Percentiles rank a stretch among this genome's conserved stretches.
These are phyloP conservation scores for Chaetomiaceae sp. DNA, from an alignment of 2,329 filamentous ascomycete species.

Conservation along the genomic window DNA sequence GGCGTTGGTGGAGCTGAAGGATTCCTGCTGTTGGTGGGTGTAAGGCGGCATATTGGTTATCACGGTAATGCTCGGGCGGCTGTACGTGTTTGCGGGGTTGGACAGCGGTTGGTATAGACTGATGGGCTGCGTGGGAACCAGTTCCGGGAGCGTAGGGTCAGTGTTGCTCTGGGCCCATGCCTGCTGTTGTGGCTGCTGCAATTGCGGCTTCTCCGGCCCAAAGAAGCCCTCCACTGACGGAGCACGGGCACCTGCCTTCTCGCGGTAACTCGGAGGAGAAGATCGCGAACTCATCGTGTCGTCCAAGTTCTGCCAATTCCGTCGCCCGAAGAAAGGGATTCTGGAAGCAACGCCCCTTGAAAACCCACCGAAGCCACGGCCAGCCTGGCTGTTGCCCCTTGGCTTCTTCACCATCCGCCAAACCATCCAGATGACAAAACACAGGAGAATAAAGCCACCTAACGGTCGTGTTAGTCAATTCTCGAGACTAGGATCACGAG, in stretches of 20 bases:
- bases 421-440: constrained; percentile 41
- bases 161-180: neutral
- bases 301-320: constrained; percentile 31
- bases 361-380: constrained; percentile 13
- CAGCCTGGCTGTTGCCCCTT: constrained; percentile 24
- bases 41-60: constrained; percentile 7
- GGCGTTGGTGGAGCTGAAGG: constrained; percentile 27
- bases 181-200: neutral
- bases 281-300: constrained; percentile 18
- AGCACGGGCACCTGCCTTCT: constrained; percentile 13
- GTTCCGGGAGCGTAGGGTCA: neutral
- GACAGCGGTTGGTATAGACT: constrained; percentile 1
- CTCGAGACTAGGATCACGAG: neutral
- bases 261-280: constrained; percentile 23
- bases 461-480: constrained; percentile 1
- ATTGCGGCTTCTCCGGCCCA: constrained; percentile 20
- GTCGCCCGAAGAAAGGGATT: constrained; percentile 33
- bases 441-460: constrained; percentile 43
- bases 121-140: neutral
- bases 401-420: constrained; percentile 37
- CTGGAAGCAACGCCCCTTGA: constrained; percentile 27
- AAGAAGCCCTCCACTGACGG: constrained; percentile 19
- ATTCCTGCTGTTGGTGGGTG: constrained; percentile 26
- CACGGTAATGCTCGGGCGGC: constrained; percentile 9
- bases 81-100: constrained; percentile 5